phyloP scores from a whole-genome alignment of 1,284 basidiomycete species.

The Irpex sp. region DNA sequence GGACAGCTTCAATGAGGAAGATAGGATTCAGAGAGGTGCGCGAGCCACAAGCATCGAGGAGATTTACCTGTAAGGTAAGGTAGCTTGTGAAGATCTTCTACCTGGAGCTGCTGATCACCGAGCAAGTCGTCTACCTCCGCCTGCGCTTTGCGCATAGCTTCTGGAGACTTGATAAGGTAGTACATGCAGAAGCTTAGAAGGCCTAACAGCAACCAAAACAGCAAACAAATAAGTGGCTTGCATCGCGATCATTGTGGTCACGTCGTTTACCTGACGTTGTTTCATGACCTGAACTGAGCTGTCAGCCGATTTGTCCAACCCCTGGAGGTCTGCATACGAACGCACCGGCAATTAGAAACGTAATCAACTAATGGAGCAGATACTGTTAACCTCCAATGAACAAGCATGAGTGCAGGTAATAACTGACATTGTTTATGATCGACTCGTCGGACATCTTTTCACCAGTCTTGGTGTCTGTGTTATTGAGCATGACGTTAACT shows the following conservation, averaged over 20 bases:
- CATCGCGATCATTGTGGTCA: neutral
- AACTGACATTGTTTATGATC: constrained; percentile 30
- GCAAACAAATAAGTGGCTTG: neutral
- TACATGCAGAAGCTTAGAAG: constrained; percentile 38
- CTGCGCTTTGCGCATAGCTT: constrained; percentile 39
- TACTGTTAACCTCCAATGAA: neutral
- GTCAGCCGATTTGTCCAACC: neutral
- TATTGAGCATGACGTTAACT: constrained; percentile 42
- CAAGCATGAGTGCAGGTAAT: constrained; percentile 26
- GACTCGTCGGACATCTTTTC: constrained; percentile 35
- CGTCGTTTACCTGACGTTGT: constrained; percentile 37
- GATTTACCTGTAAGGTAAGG: constrained; percentile 38
- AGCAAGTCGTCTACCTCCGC: constrained; percentile 44
- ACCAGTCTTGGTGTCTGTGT: constrained; percentile 45
- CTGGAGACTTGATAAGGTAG: constrained; percentile 43
- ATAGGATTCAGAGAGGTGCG: too few relatives aligned
- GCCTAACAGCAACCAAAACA: constrained; percentile 17
- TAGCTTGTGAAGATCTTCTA: constrained; percentile 38
- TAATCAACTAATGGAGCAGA: constrained; percentile 34
- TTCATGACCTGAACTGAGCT: constrained; percentile 34
- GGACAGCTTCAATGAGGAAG: constrained; percentile 28
- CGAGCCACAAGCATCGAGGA: too few relatives aligned
- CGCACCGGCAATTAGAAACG: constrained; percentile 48
- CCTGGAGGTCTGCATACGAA: neutral
- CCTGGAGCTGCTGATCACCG: constrained; percentile 33